phyloP scores from a whole-genome alignment of 2,329 filamentous ascomycete species.

The Apiospora marii region DNA sequence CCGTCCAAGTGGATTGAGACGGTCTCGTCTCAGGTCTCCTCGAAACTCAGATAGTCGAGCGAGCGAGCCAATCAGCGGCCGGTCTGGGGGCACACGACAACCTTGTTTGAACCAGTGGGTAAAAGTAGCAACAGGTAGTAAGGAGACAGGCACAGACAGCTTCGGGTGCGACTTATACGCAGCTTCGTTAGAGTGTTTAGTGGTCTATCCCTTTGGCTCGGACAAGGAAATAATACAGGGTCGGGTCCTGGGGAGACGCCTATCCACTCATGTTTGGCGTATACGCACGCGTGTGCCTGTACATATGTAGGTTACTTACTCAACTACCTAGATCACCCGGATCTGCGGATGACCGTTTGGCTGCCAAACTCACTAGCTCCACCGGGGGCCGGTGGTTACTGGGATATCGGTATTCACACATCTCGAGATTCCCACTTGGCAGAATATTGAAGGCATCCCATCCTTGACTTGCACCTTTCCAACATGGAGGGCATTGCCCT shows the following conservation, averaged over 20 bases:
- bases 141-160: background rate
- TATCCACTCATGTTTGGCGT: constrained; percentile 14
- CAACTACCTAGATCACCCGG: constrained; percentile 18
- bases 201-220: background rate
- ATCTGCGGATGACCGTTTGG: constrained; percentile 15
- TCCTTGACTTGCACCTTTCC: background rate
- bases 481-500: constrained; percentile 2
- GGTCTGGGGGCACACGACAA: background rate
- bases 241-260: background rate
- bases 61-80: background rate
- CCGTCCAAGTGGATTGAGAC: constrained; percentile 15
- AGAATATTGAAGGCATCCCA: background rate
- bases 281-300: background rate
- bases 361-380: constrained; percentile 11
- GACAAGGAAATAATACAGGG: background rate
- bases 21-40: constrained; percentile 17
- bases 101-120: constrained; percentile 9
- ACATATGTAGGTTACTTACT: background rate
- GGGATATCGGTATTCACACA: background rate
- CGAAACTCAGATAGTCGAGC: constrained; percentile 13
- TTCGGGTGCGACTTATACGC: background rate
- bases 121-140: background rate
- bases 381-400: constrained; percentile 6
- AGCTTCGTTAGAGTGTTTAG: constrained; percentile 1
- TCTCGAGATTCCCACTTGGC: background rate